Conservation (phyloP, 164 flowering plant species). For the Liquidambar formosana region DNA sequence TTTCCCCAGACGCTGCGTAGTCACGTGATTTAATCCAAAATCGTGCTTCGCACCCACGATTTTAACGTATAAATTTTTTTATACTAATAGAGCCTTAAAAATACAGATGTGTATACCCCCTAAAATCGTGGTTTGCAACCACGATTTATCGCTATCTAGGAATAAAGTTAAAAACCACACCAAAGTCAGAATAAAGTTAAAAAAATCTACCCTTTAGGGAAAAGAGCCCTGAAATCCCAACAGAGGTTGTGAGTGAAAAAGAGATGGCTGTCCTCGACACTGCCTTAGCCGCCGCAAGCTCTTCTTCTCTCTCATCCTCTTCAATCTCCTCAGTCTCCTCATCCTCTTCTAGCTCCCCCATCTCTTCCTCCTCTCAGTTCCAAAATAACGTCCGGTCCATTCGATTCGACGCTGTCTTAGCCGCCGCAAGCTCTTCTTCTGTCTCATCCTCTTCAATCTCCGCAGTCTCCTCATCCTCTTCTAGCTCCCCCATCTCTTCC, state of each 20-base stretch:
- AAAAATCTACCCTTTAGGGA: too few relatives aligned
- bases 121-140: too few relatives aligned
- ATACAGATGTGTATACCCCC: too few relatives aligned
- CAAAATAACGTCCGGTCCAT: constrained; percentile 32
- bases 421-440: constrained; percentile 14
- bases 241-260: constrained; percentile 74
- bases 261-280: constrained; percentile 86
- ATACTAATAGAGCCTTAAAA: too few relatives aligned
- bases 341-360: background rate
- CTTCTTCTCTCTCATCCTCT: constrained; percentile 13
- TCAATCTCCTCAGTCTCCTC: constrained; percentile 3
- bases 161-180: too few relatives aligned
- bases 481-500: too few relatives aligned
- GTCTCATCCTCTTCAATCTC: constrained; percentile 9
- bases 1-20: too few relatives aligned
- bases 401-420: constrained; percentile 46
- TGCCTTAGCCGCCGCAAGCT: constrained; percentile 36
- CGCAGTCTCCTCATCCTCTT: background rate
- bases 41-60: too few relatives aligned
- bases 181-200: too few relatives aligned
- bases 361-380: constrained; percentile 1
- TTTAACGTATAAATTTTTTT: too few relatives aligned
- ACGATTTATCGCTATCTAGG: too few relatives aligned
- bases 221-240: constrained; percentile 51
- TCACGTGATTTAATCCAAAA: too few relatives aligned